phyloP scores from a whole-genome alignment of 108 stramenopile genomes.

The Aureococcus anophagefferens region DNA sequence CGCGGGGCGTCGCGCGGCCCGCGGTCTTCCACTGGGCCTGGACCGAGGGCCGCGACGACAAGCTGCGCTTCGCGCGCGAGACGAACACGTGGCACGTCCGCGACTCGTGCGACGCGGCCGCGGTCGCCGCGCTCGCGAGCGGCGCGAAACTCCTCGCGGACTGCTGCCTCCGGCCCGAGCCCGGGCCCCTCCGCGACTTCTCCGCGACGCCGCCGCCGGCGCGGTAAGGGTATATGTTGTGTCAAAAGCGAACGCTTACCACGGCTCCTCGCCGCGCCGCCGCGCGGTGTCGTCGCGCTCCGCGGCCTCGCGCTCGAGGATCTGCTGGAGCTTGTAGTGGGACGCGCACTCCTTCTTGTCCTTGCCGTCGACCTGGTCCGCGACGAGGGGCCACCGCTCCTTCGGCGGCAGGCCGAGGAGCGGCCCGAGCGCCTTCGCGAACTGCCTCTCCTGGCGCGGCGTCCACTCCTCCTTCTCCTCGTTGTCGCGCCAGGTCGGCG shows the following conservation, averaged over 20 bases:
- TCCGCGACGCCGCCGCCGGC: too few relatives aligned
- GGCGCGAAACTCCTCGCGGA: too few relatives aligned
- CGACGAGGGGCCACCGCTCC: slow-evolving; percentile 15
- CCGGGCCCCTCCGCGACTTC: too few relatives aligned
- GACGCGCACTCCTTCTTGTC: slow-evolving; percentile 9
- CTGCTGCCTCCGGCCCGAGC: too few relatives aligned
- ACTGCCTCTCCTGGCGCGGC: slow-evolving; percentile 16
- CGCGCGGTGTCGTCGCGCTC: too few relatives aligned
- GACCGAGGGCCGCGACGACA: slow-evolving; percentile 65
- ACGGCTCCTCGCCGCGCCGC: too few relatives aligned
- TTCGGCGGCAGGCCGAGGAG: slow-evolving; percentile 15
- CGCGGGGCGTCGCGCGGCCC: background rate
- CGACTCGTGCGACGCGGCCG: slow-evolving; percentile 38
- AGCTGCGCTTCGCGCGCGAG: slow-evolving; percentile 51
- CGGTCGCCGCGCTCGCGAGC: too few relatives aligned
- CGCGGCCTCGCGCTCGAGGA: background rate
- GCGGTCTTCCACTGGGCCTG: slow-evolving; percentile 43
- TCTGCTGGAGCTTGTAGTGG: slow-evolving; percentile 10
- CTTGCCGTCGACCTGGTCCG: slow-evolving; percentile 17
- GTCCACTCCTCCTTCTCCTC: slow-evolving; percentile 23
- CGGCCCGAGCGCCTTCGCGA: slow-evolving; percentile 2
- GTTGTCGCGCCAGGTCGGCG: slow-evolving; percentile 19
- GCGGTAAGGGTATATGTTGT: too few relatives aligned
- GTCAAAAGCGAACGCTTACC: too few relatives aligned
- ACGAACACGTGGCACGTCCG: slow-evolving; percentile 61